Conservation (phyloP, 1,284 basidiomycete species). For the Apiotrichum veenhuisii region DNA sequence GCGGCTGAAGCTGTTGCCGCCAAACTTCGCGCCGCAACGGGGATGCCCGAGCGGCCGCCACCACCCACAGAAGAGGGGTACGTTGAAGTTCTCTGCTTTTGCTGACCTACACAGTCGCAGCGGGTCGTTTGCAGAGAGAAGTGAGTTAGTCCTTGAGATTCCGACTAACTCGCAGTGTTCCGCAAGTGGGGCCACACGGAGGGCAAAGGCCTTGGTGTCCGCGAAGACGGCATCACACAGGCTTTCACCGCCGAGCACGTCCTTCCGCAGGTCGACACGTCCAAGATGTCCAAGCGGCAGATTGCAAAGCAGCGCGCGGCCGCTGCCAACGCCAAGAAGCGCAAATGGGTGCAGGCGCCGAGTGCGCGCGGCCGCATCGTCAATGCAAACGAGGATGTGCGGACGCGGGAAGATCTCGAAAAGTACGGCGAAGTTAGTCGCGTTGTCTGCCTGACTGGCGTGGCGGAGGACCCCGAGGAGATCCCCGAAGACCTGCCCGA, state of each 20-base stretch:
- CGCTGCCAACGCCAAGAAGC: conserved; percentile 39
- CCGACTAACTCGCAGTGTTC: conserved; percentile 35
- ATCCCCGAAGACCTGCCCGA: conserved; percentile 78
- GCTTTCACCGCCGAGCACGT: conserved; percentile 70
- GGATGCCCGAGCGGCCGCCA: background rate
- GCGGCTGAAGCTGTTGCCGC: conserved; percentile 73
- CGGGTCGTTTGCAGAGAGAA: conserved; percentile 44
- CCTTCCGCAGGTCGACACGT: conserved; percentile 50
- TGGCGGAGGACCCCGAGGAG: conserved; percentile 74
- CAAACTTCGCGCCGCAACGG: conserved; percentile 29
- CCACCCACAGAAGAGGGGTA: conserved; percentile 7
- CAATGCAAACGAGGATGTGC: conserved; percentile 72
- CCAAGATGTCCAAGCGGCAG: conserved; percentile 37
- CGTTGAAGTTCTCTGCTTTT: background rate
- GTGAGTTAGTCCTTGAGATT: conserved; percentile 22
- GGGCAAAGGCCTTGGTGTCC: conserved; percentile 80
- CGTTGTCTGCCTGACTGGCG: conserved; percentile 80
- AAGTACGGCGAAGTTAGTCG: conserved; percentile 81
- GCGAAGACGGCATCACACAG: conserved; percentile 78
- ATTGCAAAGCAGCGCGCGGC: conserved; percentile 39
- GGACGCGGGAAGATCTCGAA: conserved; percentile 65
- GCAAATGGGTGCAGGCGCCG: conserved; percentile 38
- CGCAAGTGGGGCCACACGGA: conserved; percentile 88
- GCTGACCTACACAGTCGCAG: conserved; percentile 16
- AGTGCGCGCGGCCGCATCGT: conserved; percentile 74